Conservation (phyloP, 2,329 filamentous ascomycete genomes). For the Penicillium italicum region DNA sequence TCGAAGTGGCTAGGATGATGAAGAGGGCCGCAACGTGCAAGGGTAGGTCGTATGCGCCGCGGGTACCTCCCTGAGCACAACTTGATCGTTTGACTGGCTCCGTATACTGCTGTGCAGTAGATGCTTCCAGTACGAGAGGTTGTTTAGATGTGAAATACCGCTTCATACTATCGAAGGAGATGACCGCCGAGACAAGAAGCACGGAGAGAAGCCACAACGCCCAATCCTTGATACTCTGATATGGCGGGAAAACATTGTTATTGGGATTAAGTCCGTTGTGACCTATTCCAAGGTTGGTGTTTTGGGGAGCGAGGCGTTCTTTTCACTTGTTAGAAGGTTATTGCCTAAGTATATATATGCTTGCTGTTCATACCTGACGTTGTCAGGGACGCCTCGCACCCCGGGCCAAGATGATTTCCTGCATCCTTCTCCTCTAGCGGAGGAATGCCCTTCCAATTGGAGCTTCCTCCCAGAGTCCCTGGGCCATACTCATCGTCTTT, state of each 20-base stretch:
- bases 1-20: slow-evolving; percentile 55
- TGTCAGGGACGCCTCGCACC: slow-evolving; percentile 27
- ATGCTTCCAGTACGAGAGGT: neutral
- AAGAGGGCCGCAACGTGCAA: slow-evolving; percentile 63
- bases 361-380: slow-evolving; percentile 24
- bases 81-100: slow-evolving; percentile 17
- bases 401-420: slow-evolving; percentile 1
- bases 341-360: neutral
- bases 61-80: slow-evolving; percentile 27
- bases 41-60: slow-evolving; percentile 55
- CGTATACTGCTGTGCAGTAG: neutral
- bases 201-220: slow-evolving; percentile 28
- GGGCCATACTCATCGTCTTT: slow-evolving; percentile 10
- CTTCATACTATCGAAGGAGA: slow-evolving; percentile 20
- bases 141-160: slow-evolving; percentile 6
- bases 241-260: slow-evolving; percentile 5
- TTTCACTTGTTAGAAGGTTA: neutral
- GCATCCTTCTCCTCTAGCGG: slow-evolving; percentile 1
- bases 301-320: slow-evolving; percentile 23
- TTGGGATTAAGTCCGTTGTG: neutral
- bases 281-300: slow-evolving; percentile 3
- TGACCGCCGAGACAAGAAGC: slow-evolving; percentile 20
- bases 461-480: neutral
- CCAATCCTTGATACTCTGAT: slow-evolving; percentile 21
- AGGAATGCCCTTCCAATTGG: slow-evolving; percentile 1